Evolutionary conservation across 2,329 filamentous ascomycete genomes (phyloP), one percentile per base, ranked within the genome.

Genomic region (Cladosporium phlei): DNA sequence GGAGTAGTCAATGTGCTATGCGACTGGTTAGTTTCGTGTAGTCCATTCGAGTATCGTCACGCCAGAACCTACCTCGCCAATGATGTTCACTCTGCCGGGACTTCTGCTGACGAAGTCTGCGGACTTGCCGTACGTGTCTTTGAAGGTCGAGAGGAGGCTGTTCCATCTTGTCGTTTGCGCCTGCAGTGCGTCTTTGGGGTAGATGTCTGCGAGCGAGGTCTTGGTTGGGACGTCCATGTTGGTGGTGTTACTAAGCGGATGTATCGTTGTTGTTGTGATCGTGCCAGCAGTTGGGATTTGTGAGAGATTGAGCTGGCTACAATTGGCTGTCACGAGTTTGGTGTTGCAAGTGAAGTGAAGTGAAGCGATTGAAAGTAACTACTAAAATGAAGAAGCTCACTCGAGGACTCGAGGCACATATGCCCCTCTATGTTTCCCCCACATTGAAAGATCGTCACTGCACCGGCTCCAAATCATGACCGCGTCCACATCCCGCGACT

Each of bases 71-170:
- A 73, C 71, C 60, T 98, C 93, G 67, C 93, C 93, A 64, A 98
- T 96, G 62, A 98, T 93, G 72, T 97, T 97, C 56, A 98, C 93
- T 56, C 93, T 81, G 50, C 93, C 93, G 1, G 93, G 93, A 46
- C 90, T 95, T 53, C 93, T 83, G 8, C 91, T 80, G 16, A 97
- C 81, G 60, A 95, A 96, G 49, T 86, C 78, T 29, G 90, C 82
- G 12, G 76, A 71, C 42, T 80, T 76, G 56, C 81, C 83, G 68
- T 91, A 95, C 32, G 70, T 72, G 48, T 77, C 69, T 55, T 82
- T 73, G 69, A 97, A 97, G 55, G 77, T 76, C 42, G 77, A 70
- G 32, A 91, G 71, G 33, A 97, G 76, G 33, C 70, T 74, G 58
- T 84, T 79, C 86, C 91, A 97, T 68, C 93, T 78, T 56, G 77